These are phyloP conservation scores for Hamamelis virginiana DNA, from an alignment of 164 flowering plant genomes.

Conservation along the genomic window DNA sequence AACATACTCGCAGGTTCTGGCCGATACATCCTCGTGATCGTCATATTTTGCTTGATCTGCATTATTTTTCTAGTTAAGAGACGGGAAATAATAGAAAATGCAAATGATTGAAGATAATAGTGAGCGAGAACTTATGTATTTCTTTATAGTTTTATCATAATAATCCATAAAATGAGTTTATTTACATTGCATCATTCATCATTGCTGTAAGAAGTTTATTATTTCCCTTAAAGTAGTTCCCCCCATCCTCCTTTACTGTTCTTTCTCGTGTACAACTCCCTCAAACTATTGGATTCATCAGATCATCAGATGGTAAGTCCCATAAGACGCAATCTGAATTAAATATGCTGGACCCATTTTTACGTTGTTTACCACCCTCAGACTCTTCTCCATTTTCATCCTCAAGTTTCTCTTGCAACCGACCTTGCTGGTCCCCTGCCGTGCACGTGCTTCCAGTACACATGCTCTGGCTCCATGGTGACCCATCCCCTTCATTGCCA, in stretches of 20 bases:
- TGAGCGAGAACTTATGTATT: not conserved
- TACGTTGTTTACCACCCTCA: conserved; percentile 41
- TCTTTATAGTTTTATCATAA: not conserved
- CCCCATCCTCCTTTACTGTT: not conserved
- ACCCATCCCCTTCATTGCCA: conserved; percentile 54
- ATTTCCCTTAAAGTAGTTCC: not conserved
- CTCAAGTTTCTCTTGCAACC: conserved; percentile 39
- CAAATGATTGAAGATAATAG: not conserved
- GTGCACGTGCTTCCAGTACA: conserved; percentile 77
- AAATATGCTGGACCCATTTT: conserved; percentile 44
- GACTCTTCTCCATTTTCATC: conserved; percentile 59
- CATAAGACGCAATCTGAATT: conserved; percentile 70
- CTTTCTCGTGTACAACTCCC: not conserved
- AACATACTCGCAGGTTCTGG: conserved; percentile 72
- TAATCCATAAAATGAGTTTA: conserved; percentile 19
- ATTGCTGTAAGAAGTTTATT: conserved; percentile 15
- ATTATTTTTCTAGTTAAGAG: conserved; percentile 1
- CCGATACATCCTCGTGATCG: conserved; percentile 88
- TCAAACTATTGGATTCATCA: conserved; percentile 67
- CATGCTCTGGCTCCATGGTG: conserved; percentile 85
- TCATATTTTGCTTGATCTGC: conserved; percentile 86
- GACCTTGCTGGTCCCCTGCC: conserved; percentile 55
- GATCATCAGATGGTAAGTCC: conserved; percentile 83
- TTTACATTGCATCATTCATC: conserved; percentile 22
- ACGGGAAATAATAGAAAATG: conserved; percentile 5